Evolutionary conservation across 305 asterid species (phyloP).

Genomic region (Fraxinus albicans): DNA sequence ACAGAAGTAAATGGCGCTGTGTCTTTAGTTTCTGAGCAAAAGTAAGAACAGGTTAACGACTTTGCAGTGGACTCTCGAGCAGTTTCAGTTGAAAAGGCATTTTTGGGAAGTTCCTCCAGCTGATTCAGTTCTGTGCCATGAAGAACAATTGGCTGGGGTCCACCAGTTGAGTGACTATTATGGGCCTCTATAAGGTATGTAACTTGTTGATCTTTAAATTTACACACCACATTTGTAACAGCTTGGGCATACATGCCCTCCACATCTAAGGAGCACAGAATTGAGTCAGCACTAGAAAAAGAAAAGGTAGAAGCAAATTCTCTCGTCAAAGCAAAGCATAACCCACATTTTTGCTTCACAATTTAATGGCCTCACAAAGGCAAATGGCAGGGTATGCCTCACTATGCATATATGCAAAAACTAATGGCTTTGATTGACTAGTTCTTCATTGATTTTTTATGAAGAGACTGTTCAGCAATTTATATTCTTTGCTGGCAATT

Average conservation of each 20-base stretch:
- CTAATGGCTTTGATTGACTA: slow-evolving; percentile 1
- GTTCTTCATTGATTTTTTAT: background rate
- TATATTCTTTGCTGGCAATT: background rate
- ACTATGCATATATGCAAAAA: background rate
- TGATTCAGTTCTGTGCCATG: slow-evolving; percentile 55
- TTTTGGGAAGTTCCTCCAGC: slow-evolving; percentile 43
- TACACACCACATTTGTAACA: slow-evolving; percentile 52
- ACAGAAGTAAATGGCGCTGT: slow-evolving; percentile 43
- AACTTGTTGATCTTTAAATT: slow-evolving; percentile 67
- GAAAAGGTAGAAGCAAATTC: background rate
- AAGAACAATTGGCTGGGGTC: slow-evolving; percentile 51
- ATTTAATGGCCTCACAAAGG: background rate
- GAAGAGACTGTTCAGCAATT: background rate
- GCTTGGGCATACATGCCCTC: slow-evolving; percentile 58
- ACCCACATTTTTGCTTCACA: background rate
- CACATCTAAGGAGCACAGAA: slow-evolving; percentile 44
- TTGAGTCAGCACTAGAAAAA: slow-evolving; percentile 21
- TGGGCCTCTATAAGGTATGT: slow-evolving; percentile 67
- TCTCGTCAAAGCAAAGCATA: background rate
- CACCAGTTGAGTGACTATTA: slow-evolving; percentile 42
- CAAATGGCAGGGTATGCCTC: background rate
- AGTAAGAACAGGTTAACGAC: slow-evolving; percentile 56
- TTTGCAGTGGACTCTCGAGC: slow-evolving; percentile 42
- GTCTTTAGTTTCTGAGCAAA: slow-evolving; percentile 46
- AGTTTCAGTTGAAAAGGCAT: slow-evolving; percentile 44